Evolutionary conservation across 2,329 filamentous ascomycete species (phyloP), one percentile per base, ranked within the genome.

Genomic region (Aspergillus latus): DNA sequence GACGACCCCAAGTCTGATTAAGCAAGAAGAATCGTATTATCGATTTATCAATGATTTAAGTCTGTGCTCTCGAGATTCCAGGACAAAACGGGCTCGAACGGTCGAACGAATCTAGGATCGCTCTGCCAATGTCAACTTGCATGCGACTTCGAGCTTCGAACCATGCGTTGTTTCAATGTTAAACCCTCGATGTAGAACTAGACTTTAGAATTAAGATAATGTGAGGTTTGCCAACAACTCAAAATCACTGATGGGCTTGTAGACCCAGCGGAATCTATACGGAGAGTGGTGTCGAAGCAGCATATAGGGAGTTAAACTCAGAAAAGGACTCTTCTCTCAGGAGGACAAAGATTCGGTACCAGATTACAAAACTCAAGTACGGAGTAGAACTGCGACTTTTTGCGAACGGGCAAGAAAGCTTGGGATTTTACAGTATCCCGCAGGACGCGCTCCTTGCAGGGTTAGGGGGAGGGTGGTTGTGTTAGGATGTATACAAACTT

Each of bases 401-500:
- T 21, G 21, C 21, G 21, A 21, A 21, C 21, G 21, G 21, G 21
- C 21, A 21, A 21, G 21, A 21, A 21, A 21, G 21, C 30, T 34
- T 34, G 10, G 7, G 10, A 34, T 8, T 11, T 37, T 37, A 34
- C 7, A 21, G 42, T 37, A 43, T 40, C 21, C n/a, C 15, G 30
- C 15, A 45, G 16, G 13, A 44, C 52, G 16, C 45, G 45, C 46
- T 54, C 36, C 52, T 49, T 54, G 48, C 48, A 54, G 30, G 34
- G 5, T 5, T 5, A 13, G 8, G n/a, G 34, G 34, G 10, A 9
- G 10, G 11, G 10, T 11, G 9, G 34, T 6, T 11, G n/a, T n/a
- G n/a, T n/a, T n/a, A n/a, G n/a, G n/a, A n/a, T 37, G 34, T 44
- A 52, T 48, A 53, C 49, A 57, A 53, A 52, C 55, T 45, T 57